These are phyloP conservation scores for Papiliotrema nemorosa DNA, from an alignment of 1,284 basidiomycete genomes.

Conservation along the genomic window DNA sequence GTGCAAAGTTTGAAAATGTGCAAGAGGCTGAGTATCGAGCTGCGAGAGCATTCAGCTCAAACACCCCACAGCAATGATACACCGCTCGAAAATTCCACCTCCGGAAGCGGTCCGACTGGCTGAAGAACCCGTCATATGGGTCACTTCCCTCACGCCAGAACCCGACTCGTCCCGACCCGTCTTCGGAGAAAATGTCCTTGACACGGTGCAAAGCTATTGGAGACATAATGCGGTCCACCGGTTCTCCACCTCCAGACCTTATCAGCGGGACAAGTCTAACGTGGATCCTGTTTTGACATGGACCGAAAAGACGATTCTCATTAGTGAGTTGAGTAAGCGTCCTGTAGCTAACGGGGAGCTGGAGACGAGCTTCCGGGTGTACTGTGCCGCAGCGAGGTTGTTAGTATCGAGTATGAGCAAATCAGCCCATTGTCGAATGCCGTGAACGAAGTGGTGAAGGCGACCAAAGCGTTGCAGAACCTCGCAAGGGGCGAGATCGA, in stretches of 20 bases:
- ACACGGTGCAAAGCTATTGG: slow-evolving; percentile 69
- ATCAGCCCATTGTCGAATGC: slow-evolving; percentile 85
- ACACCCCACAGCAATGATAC: slow-evolving; percentile 77
- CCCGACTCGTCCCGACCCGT: slow-evolving; percentile 73
- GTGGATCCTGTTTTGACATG: slow-evolving; percentile 59
- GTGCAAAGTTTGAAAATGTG: slow-evolving; percentile 3
- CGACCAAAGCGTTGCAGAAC: slow-evolving; percentile 25
- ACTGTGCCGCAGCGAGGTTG: slow-evolving; percentile 81
- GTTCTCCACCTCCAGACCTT: slow-evolving; percentile 73
- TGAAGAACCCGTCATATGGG: slow-evolving; percentile 81
- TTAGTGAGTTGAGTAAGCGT: slow-evolving; percentile 52
- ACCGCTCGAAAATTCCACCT: slow-evolving; percentile 72
- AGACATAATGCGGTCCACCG: slow-evolving; percentile 64
- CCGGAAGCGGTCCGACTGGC: slow-evolving; percentile 75
- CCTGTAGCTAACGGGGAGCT: slow-evolving; percentile 21
- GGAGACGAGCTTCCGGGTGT: slow-evolving; percentile 91
- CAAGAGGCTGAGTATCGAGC: slow-evolving; percentile 54
- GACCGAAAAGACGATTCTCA: slow-evolving; percentile 83
- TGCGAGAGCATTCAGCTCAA: slow-evolving; percentile 91
- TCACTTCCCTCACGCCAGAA: slow-evolving; percentile 79
- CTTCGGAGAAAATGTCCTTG: slow-evolving; percentile 80
- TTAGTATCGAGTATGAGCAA: slow-evolving; percentile 69
- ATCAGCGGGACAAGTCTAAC: slow-evolving; percentile 61
- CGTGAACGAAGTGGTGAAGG: slow-evolving; percentile 66
- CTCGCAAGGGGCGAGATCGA: slow-evolving; percentile 20